These are phyloP conservation scores for Epichloe sibirici DNA, from an alignment of 2,329 filamentous ascomycete species.

Conservation along the genomic window DNA sequence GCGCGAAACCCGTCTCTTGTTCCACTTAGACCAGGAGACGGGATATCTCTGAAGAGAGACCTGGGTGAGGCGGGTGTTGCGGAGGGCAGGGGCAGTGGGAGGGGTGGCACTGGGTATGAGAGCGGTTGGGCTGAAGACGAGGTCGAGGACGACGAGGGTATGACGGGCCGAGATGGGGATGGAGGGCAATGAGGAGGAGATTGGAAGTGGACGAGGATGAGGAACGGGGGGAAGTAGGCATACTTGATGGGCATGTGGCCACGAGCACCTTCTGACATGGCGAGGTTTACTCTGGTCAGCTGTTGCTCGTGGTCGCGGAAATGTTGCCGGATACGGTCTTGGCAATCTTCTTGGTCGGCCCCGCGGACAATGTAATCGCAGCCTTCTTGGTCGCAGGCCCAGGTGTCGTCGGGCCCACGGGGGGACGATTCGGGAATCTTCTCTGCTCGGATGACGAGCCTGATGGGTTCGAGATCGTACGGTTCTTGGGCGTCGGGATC, in stretches of 20 bases:
- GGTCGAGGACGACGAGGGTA: background rate
- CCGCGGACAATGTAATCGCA: constrained; percentile 53
- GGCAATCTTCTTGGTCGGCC: constrained; percentile 42
- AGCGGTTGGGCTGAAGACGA: no score
- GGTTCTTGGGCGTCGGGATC: constrained; percentile 3
- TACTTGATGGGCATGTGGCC: constrained; percentile 47
- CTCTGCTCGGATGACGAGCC: constrained; percentile 36
- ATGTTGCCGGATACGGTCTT: constrained; percentile 47
- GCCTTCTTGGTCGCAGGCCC: constrained; percentile 52
- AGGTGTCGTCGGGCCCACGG: constrained; percentile 48
- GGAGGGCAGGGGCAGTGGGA: background rate
- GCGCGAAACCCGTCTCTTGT: constrained; percentile 12
- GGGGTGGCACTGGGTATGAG: background rate
- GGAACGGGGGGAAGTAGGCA: constrained; percentile 24
- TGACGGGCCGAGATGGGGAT: constrained; percentile 1
- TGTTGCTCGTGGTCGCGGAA: constrained; percentile 47
- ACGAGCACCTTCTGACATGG: constrained; percentile 42
- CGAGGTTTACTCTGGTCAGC: constrained; percentile 36
- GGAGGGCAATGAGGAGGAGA: constrained; percentile 4
- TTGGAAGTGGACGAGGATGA: constrained; percentile 19
- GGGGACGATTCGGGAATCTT: constrained; percentile 35
- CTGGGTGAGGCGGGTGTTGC: background rate
- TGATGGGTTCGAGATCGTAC: constrained; percentile 19
- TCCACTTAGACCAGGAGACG: constrained; percentile 9
- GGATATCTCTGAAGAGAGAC: background rate